phyloP scores from a whole-genome alignment of 73 alveolate genomes.

The Stentor roeselii region DNA sequence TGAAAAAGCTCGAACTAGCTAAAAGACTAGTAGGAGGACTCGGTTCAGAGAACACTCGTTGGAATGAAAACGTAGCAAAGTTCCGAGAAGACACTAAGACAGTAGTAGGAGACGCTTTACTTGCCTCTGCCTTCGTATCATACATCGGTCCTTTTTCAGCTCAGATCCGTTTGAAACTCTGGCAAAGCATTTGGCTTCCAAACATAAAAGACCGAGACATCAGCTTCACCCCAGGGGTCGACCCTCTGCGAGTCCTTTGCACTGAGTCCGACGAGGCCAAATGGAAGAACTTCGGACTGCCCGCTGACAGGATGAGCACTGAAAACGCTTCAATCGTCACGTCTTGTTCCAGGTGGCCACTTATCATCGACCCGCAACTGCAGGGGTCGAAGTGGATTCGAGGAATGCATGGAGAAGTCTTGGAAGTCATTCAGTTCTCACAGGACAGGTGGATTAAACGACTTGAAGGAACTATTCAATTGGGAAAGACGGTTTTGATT shows the following conservation, averaged over 20 bases:
- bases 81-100: slow-evolving; percentile 86
- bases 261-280: slow-evolving; percentile 95
- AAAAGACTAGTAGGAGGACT: slow-evolving; percentile 95
- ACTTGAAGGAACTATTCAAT: slow-evolving; percentile 86
- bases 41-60: slow-evolving; percentile 96
- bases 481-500: slow-evolving; percentile 94
- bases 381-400: slow-evolving; percentile 99
- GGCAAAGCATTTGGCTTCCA: slow-evolving; percentile 89
- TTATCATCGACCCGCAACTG: slow-evolving; percentile 98
- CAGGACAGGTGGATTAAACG: slow-evolving; percentile 90
- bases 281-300: slow-evolving; percentile 99
- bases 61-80: slow-evolving; percentile 90
- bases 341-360: slow-evolving; percentile 99
- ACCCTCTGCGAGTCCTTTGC: slow-evolving; percentile 93
- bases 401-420: slow-evolving; percentile 81
- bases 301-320: slow-evolving; percentile 98
- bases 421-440: slow-evolving; percentile 79
- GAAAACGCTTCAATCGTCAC: slow-evolving; percentile 98
- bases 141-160: slow-evolving; percentile 98
- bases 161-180: slow-evolving; percentile 86
- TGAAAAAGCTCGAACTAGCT: slow-evolving; percentile 88
- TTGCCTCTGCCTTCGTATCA: slow-evolving; percentile 99
- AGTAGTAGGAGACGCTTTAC: slow-evolving; percentile 96
- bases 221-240: slow-evolving; percentile 96
- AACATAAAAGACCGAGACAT: slow-evolving; percentile 86